These are phyloP conservation scores for Thielaviopsis musarum DNA, from an alignment of 2,329 filamentous ascomycete species.

Conservation along the genomic window DNA sequence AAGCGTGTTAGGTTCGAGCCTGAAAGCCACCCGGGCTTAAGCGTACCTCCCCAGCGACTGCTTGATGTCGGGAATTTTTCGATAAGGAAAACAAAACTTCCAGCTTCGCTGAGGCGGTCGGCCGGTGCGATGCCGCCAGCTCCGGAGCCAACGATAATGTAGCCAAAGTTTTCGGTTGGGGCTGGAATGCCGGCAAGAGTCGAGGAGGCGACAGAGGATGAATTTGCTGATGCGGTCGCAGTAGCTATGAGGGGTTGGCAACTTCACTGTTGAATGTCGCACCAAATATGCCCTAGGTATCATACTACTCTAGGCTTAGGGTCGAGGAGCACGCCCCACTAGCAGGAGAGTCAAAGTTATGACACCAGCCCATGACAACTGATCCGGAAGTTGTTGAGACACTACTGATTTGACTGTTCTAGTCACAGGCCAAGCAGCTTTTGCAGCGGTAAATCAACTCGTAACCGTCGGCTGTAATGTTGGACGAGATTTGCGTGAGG, in stretches of 20 bases:
- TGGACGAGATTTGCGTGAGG: conserved; percentile 41
- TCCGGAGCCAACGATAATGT: conserved; percentile 47
- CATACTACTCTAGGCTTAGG: conserved; percentile 34
- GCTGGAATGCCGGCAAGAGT: not conserved
- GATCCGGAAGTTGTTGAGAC: conserved; percentile 27
- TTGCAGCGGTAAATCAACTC: conserved; percentile 29
- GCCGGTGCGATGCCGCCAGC: conserved; percentile 44
- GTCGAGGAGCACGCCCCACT: conserved; percentile 27
- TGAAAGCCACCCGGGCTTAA: conserved; percentile 44
- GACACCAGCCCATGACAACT: conserved; percentile 39
- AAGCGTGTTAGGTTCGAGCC: conserved; percentile 50
- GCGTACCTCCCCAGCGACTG: conserved; percentile 44
- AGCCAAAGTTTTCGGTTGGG: conserved; percentile 27
- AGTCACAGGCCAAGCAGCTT: conserved; percentile 29
- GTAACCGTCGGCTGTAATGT: conserved; percentile 40
- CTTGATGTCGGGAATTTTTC: conserved; percentile 45
- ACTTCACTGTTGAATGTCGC: conserved; percentile 21
- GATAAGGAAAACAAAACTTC: conserved; percentile 46
- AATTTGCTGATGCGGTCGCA: not conserved
- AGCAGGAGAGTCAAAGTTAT: conserved; percentile 27
- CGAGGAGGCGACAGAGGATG: conserved; percentile 21
- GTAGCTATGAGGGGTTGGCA: conserved; percentile 13
- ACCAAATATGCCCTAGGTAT: conserved; percentile 28
- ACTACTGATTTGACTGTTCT: conserved; percentile 27
- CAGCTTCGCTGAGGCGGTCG: conserved; percentile 38